phyloP scores from a whole-genome alignment of 2,329 filamentous ascomycete species.

The Pestalotiopsis sp. region DNA sequence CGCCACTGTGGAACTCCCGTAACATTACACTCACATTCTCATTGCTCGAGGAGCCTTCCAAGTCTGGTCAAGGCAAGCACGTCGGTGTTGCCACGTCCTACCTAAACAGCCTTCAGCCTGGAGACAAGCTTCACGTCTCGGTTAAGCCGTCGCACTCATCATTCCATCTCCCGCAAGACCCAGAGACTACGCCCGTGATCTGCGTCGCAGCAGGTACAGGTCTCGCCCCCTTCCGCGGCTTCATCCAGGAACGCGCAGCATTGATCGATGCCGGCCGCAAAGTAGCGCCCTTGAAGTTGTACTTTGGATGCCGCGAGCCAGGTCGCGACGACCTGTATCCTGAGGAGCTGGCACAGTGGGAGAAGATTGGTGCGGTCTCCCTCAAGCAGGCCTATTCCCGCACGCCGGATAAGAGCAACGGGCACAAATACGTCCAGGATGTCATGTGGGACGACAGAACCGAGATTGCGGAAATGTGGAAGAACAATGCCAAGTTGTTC shows the following conservation, averaged over 20 bases:
- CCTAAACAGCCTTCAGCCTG: conserved; percentile 34
- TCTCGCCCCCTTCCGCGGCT: conserved; percentile 50
- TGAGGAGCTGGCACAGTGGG: conserved; percentile 46
- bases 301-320: conserved; percentile 49
- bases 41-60: conserved; percentile 49
- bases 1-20: conserved; percentile 43
- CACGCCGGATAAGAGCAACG: conserved; percentile 36
- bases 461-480: conserved; percentile 21
- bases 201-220: conserved; percentile 39
- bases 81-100: conserved; percentile 45
- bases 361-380: conserved; percentile 50
- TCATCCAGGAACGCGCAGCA: conserved; percentile 46
- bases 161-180: conserved; percentile 28
- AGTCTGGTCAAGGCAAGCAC: conserved; percentile 26
- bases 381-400: conserved; percentile 52
- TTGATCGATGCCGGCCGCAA: conserved; percentile 35
- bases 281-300: conserved; percentile 50
- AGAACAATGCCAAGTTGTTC: conserved; percentile 47
- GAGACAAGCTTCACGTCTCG: conserved; percentile 16
- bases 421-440: conserved; percentile 30
- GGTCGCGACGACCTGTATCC: conserved; percentile 47
- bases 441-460: conserved; percentile 23
- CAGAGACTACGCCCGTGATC: conserved; percentile 30
- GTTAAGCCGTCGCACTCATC: conserved; percentile 18
- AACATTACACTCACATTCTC: conserved; percentile 57